Evolutionary conservation across 371 early-diverging fungal genomes (phyloP).

Genomic region (Lichtheimia ornata): DNA sequence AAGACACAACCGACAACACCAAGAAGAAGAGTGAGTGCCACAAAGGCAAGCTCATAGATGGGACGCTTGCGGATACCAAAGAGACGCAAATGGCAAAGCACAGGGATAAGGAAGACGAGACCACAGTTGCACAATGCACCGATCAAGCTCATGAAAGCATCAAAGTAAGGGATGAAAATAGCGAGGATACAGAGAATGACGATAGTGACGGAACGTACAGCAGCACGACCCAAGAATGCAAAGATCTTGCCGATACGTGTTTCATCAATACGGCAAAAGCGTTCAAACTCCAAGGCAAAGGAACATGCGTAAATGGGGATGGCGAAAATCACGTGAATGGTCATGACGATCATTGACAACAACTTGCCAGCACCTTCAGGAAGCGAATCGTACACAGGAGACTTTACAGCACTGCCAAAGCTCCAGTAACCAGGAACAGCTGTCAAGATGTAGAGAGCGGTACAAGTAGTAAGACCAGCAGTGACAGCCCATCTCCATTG

Average conservation of each 20-base stretch:
- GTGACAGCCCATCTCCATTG: constrained; percentile 76
- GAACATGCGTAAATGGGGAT: constrained; percentile 84
- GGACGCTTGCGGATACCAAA: constrained; percentile 56
- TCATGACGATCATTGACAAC: constrained; percentile 79
- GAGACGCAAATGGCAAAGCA: constrained; percentile 61
- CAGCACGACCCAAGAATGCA: constrained; percentile 53
- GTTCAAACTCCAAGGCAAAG: constrained; percentile 76
- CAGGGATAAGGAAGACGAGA: constrained; percentile 72
- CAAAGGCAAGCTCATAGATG: constrained; percentile 50
- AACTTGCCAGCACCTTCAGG: constrained; percentile 62
- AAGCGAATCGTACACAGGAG: constrained; percentile 79
- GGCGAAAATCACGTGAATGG: constrained; percentile 83
- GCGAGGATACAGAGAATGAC: constrained; percentile 55
- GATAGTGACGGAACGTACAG: constrained; percentile 53
- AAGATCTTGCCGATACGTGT: constrained; percentile 35
- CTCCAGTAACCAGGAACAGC: constrained; percentile 82
- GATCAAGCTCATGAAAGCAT: constrained; percentile 73
- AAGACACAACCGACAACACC: constrained; percentile 65
- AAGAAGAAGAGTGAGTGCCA: constrained; percentile 54
- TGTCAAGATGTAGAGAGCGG: constrained; percentile 76
- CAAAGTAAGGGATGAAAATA: constrained; percentile 67
- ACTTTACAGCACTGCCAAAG: constrained; percentile 70
- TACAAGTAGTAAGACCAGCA: constrained; percentile 71
- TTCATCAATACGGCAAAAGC: constrained; percentile 42
- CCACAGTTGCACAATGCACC: constrained; percentile 71